Evolutionary conservation across 1,284 basidiomycete species (phyloP).

Genomic region (Marasmius sp.): DNA sequence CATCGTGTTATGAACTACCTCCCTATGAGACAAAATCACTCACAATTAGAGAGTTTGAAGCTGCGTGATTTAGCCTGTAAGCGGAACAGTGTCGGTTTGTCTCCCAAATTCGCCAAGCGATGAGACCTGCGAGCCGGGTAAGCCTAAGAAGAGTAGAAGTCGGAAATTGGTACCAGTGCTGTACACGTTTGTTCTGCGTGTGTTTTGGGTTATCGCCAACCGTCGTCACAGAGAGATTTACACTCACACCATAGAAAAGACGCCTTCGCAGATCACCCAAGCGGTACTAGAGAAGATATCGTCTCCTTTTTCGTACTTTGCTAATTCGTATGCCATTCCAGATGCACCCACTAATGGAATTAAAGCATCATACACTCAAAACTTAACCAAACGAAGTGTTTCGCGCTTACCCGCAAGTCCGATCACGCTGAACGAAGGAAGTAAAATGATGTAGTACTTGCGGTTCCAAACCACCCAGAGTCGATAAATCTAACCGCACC

Average conservation of each 20-base stretch:
- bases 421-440: constrained; percentile 4
- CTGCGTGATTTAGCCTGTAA: too few species aligned
- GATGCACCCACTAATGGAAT: constrained; percentile 2
- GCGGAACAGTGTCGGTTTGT: neutral
- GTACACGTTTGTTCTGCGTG: constrained; percentile 12
- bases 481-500: constrained; percentile 9
- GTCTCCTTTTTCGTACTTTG: neutral
- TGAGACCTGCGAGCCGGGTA: constrained; percentile 2
- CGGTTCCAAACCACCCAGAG: constrained; percentile 12
- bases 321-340: constrained; percentile 8
- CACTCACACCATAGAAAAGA: constrained; percentile 11
- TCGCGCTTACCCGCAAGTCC: constrained; percentile 1
- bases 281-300: constrained; percentile 2
- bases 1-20: neutral
- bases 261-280: constrained; percentile 12
- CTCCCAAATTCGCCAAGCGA: constrained; percentile 10
- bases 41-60: neutral
- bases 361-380: neutral
- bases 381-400: neutral
- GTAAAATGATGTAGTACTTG: constrained; percentile 6
- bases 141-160: neutral
- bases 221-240: neutral
- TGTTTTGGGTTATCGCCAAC: neutral
- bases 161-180: constrained; percentile 6
- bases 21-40: too few species aligned